phyloP scores from a whole-genome alignment of 2,329 filamentous ascomycete genomes.

The Blastomyces silverae region DNA sequence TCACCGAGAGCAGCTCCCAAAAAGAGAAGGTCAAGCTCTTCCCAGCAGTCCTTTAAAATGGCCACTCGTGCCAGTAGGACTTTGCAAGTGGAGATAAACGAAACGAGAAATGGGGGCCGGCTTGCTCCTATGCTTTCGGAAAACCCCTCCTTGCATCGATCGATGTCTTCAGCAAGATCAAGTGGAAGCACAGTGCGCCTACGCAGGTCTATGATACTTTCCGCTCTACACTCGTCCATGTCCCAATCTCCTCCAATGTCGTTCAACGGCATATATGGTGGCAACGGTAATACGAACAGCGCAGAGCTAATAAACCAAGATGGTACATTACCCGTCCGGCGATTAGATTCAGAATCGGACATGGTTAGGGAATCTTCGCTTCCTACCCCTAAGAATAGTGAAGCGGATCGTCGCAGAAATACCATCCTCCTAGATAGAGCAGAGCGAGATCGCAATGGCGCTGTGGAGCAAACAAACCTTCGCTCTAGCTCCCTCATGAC shows the following conservation, averaged over 20 bases:
- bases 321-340: slow-evolving; percentile 21
- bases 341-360: slow-evolving; percentile 26
- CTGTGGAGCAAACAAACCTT: slow-evolving; percentile 42
- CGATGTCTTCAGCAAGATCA: slow-evolving; percentile 26
- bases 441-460: slow-evolving; percentile 38
- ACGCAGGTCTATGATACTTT: slow-evolving; percentile 47
- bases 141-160: slow-evolving; percentile 24
- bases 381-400: slow-evolving; percentile 21
- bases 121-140: slow-evolving; percentile 22
- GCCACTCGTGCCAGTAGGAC: slow-evolving; percentile 36
- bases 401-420: slow-evolving; percentile 31
- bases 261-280: slow-evolving; percentile 48
- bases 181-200: slow-evolving; percentile 36
- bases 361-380: slow-evolving; percentile 17
- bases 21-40: slow-evolving; percentile 21
- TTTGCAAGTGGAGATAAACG: slow-evolving; percentile 34
- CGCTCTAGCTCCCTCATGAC: slow-evolving; percentile 48
- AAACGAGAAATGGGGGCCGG: slow-evolving; percentile 12
- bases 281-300: slow-evolving; percentile 32
- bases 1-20: slow-evolving; percentile 38
- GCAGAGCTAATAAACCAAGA: slow-evolving; percentile 23
- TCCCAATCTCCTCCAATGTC: slow-evolving; percentile 49
- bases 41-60: slow-evolving; percentile 30
- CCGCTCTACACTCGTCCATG: slow-evolving; percentile 45
- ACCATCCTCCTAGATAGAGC: slow-evolving; percentile 36